Percentiles rank a stretch among this genome's conserved stretches.
Evolutionary conservation across 1,284 basidiomycete genomes (phyloP).

Genomic region (Cryptococcus sp.): DNA sequence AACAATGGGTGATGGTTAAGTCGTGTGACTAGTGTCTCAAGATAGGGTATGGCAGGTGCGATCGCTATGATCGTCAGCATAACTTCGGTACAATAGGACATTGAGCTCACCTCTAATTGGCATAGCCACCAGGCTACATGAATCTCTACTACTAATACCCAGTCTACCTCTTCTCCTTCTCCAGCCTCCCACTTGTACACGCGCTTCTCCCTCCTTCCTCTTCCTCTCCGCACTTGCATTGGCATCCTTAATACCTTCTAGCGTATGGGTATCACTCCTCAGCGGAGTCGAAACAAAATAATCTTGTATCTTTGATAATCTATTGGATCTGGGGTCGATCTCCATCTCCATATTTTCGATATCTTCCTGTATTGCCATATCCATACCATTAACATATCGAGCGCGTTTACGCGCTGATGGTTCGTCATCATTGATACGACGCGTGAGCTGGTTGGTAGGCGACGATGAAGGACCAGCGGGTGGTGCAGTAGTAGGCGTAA

Average conservation of each 20-base stretch:
- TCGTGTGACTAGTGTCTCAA: conserved; percentile 18
- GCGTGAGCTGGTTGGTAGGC: background rate
- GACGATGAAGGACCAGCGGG: conserved; percentile 1
- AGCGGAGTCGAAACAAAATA: background rate
- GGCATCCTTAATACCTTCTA: background rate
- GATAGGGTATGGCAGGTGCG: conserved; percentile 13
- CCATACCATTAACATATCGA: background rate
- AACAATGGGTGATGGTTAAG: conserved; percentile 6
- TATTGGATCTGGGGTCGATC: background rate
- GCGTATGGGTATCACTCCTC: background rate
- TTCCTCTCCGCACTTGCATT: background rate
- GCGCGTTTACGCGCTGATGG: background rate
- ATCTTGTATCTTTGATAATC: background rate
- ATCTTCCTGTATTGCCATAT: background rate
- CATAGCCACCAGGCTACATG: too few relatives aligned
- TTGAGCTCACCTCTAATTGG: background rate
- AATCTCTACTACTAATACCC: background rate
- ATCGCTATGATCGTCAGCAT: background rate
- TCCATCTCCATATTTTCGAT: background rate
- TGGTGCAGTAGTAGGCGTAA: background rate
- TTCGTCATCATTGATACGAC: background rate
- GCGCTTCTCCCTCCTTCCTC: background rate
- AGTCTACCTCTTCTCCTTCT: conserved; percentile 7
- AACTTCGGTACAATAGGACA: background rate
- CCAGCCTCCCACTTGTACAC: conserved; percentile 3